A percentile compares a stretch with the other conserved stretches of the same genome.
Conservation (phyloP, 2,329 filamentous ascomycete genomes). For the Penicillium digitatum region DNA sequence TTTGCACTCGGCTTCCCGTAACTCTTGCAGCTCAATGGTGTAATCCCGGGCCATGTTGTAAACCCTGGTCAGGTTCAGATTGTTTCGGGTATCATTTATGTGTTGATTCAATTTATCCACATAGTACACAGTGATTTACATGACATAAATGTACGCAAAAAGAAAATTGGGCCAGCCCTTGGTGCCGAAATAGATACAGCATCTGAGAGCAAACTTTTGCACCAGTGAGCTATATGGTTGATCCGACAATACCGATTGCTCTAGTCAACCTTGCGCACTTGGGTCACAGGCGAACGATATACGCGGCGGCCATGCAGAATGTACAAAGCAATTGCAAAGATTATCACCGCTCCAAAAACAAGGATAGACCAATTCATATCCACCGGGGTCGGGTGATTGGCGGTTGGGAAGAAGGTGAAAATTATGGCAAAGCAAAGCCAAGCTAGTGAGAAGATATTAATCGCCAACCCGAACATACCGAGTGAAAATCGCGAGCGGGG, state of each 20-base stretch:
- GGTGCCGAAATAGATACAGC: neutral
- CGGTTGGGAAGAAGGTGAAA: constrained; percentile 32
- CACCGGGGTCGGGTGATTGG: constrained; percentile 17
- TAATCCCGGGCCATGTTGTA: neutral
- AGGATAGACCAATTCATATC: constrained; percentile 29
- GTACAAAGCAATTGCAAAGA: constrained; percentile 23
- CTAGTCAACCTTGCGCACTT: constrained; percentile 20
- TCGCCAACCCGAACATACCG: constrained; percentile 25
- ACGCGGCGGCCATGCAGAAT: constrained; percentile 19
- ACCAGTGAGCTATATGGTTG: neutral
- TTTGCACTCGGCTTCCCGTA: constrained; percentile 4
- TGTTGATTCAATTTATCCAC: neutral
- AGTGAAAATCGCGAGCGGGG: constrained; percentile 24
- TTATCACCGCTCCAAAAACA: constrained; percentile 23
- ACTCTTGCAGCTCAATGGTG: neutral
- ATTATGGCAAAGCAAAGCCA: constrained; percentile 29
- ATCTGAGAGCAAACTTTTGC: neutral
- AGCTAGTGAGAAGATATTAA: constrained; percentile 28
- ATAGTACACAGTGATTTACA: too few relatives aligned
- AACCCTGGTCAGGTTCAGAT: neutral
- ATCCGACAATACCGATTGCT: neutral
- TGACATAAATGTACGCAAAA: constrained; percentile 2
- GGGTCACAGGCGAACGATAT: constrained; percentile 23
- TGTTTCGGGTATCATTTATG: neutral
- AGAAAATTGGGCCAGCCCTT: neutral